phyloP scores from a whole-genome alignment of 2,329 filamentous ascomycete species.

The Endothia cerciana region DNA sequence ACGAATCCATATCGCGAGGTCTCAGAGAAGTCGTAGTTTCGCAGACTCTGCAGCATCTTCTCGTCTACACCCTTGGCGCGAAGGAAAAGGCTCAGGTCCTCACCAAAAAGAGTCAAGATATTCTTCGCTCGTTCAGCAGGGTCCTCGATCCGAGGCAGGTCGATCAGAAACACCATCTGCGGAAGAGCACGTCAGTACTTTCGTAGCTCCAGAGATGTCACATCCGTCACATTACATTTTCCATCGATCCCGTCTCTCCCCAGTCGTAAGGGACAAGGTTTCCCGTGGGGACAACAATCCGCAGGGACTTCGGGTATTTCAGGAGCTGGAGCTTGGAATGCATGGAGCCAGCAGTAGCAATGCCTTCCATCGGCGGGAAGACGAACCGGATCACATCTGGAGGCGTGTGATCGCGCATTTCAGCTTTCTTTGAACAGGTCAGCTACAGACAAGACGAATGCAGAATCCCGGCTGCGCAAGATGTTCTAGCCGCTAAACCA shows the following conservation, averaged over 20 bases:
- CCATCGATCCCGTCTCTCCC: slow-evolving; percentile 83
- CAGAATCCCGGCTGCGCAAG: not conserved
- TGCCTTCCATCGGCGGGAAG: slow-evolving; percentile 75
- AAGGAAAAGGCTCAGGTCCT: slow-evolving; percentile 73
- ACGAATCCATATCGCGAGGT: slow-evolving; percentile 79
- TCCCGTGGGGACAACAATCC: slow-evolving; percentile 83
- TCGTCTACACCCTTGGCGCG: slow-evolving; percentile 66
- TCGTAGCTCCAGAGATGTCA: not conserved
- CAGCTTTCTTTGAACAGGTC: slow-evolving; percentile 45
- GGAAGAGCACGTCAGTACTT: slow-evolving; percentile 29
- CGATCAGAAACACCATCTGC: slow-evolving; percentile 85
- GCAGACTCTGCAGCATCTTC: slow-evolving; percentile 68
- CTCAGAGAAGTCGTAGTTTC: slow-evolving; percentile 79
- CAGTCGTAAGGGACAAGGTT: slow-evolving; percentile 88
- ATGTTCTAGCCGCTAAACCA: not conserved
- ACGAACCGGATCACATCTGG: slow-evolving; percentile 66
- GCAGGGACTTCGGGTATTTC: slow-evolving; percentile 73
- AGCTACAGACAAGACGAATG: slow-evolving; percentile 14
- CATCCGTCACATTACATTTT: slow-evolving; percentile 66
- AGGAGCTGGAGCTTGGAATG: slow-evolving; percentile 93
- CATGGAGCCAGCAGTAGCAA: slow-evolving; percentile 69
- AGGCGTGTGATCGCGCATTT: slow-evolving; percentile 55
- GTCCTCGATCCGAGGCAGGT: slow-evolving; percentile 69
- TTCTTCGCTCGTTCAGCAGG: slow-evolving; percentile 39
- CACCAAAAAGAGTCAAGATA: slow-evolving; percentile 59